Base-by-base conservation (phyloP, 495 filamentous ascomycete species). In the Achaetomiella virescens region DNA sequence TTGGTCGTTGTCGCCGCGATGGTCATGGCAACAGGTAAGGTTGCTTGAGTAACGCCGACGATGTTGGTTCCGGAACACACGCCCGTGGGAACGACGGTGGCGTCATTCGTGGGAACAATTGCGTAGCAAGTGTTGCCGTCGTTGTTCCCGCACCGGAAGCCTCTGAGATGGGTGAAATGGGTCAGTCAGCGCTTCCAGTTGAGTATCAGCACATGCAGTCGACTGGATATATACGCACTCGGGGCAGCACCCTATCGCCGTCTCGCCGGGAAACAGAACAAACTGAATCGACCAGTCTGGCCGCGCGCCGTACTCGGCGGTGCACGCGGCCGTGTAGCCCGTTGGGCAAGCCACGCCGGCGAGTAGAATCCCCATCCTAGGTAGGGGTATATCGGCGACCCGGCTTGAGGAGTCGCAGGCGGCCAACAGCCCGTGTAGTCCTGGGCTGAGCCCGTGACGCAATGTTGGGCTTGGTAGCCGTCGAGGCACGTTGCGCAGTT, bases 331-430 rank as follows among this genome's bases (percentile, higher is more conserved):
- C 1, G 55, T 59, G 47, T 61, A 66, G 44, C 64, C 64, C 17
- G 48, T 53, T 10, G 64, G 64, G 31, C 64, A 66, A 2, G 50
- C 48, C 9, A 62, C 42, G 0, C 64, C 64, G 15, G 64, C 9
- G 61, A 64, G 48, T 61, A 66, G 25, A 60, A 57, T 0, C 64
- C 64, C 61, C 53, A 60, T 17, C 64, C 64, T n/a, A 52, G 9
- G 18, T 60, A 55, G 25, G 48, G 54, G 18, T n/a, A 6, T 22
- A 3, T 3, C 10, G 18, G 14, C 38, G 12, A 36, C 21, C 24
- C 37, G 41, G 29, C 12, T 1, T 3, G 10, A 5, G 10, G 36
- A 1, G 21, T 57, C 2, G 41, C 37, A 14, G 64, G 64, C 12
- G 61, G 64, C 59, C 64, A 64, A 38, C 64, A 64, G 15, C 38